Percentiles rank a stretch among this genome's conserved stretches.
Evolutionary conservation across 257 asterid genomes (phyloP).

Genomic region (Ocimum tenuiflorum): DNA sequence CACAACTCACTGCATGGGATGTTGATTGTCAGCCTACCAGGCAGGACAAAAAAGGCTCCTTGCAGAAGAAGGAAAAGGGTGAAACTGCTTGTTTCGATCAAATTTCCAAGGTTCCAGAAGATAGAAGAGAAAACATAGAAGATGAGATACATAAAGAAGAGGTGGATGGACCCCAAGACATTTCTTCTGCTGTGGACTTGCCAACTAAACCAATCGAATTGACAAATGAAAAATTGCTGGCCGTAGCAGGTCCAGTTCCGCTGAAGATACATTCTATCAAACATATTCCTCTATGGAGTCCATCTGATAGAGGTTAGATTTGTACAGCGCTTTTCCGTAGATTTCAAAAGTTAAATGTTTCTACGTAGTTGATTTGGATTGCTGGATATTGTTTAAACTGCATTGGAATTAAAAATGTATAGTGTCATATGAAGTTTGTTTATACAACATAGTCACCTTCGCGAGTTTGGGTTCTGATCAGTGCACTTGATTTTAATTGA

Average conservation of each 20-base stretch:
- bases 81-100: conserved; percentile 32
- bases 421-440: neutral
- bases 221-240: conserved; percentile 8
- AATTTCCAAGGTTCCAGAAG: conserved; percentile 28
- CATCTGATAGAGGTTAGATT: conserved; percentile 35
- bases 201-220: conserved; percentile 24
- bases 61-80: conserved; percentile 40
- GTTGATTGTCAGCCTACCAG: conserved; percentile 27
- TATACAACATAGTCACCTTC: neutral
- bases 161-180: conserved; percentile 32
- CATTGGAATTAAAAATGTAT: too few species aligned
- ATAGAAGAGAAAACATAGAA: conserved; percentile 21
- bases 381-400: too few species aligned
- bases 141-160: conserved; percentile 23
- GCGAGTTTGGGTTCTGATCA: neutral
- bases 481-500: neutral
- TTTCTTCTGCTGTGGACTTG: conserved; percentile 17
- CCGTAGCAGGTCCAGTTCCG: conserved; percentile 28
- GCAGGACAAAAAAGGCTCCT: conserved; percentile 34
- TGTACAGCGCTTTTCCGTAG: conserved; percentile 7
- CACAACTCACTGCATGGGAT: neutral
- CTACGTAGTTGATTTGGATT: too few species aligned
- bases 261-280: conserved; percentile 18
- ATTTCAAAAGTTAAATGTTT: conserved; percentile 1
- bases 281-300: conserved; percentile 17